Percentiles rank a stretch among this genome's conserved stretches.
phyloP scores from a whole-genome alignment of 768 basidiomycete species.

The Tricholoma flavovirens region DNA sequence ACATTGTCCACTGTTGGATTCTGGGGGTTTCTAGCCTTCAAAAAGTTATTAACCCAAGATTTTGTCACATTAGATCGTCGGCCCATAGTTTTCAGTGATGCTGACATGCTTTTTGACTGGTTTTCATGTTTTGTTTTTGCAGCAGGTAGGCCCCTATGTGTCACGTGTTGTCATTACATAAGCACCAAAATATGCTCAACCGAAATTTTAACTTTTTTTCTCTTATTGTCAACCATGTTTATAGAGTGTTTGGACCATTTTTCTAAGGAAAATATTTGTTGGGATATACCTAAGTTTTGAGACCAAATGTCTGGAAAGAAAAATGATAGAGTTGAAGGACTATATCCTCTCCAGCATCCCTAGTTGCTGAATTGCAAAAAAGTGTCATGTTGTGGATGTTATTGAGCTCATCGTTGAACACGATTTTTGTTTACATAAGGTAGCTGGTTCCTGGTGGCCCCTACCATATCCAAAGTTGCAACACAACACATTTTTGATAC shows the following conservation, averaged over 20 bases:
- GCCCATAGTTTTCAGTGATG: neutral
- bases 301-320: neutral
- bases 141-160: conserved; percentile 2
- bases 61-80: neutral
- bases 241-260: neutral
- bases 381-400: neutral
- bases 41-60: neutral
- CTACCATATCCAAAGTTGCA: too few species aligned
- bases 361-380: neutral
- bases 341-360: neutral
- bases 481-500: too few species aligned
- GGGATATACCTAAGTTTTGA: neutral
- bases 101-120: neutral
- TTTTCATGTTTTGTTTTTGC: neutral
- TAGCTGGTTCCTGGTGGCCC: conserved; percentile 11
- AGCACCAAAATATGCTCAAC: neutral
- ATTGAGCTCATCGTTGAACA: neutral
- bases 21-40: neutral
- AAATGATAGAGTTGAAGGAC: neutral
- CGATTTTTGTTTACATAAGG: conserved; percentile 11
- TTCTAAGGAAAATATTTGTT: neutral
- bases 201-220: neutral
- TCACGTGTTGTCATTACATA: neutral
- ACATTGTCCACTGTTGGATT: neutral
- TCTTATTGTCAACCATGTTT: neutral